Evolutionary conservation across 768 basidiomycete species (phyloP), one percentile per base, ranked within the genome.

Genomic region (Tylopilus sp.): DNA sequence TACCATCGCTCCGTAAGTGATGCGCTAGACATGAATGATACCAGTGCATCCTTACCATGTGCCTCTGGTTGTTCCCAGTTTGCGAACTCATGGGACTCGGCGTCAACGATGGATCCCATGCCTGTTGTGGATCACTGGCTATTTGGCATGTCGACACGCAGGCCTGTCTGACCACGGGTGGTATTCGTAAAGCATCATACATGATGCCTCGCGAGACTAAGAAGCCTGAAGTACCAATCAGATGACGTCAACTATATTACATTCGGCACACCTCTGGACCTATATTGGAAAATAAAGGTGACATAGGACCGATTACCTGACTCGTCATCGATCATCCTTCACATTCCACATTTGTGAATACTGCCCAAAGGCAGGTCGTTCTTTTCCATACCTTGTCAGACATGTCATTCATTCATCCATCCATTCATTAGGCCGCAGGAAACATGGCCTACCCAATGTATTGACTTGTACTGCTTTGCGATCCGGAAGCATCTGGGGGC

Each of bases 221-320:
- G n/a, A n/a, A n/a, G n/a, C n/a, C 81, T 80, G 50, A 26, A 43
- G 47, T 18, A 10, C n/a, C 5, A 17, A 2, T 48, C n/a, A 50
- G 43, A 26, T 22, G 17, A 15, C 15, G 8, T 4, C 21, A 38
- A 50, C 31, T 1, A 13, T 6, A 10, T 21, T 0, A 13, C 41
- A 22, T 47, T 13, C 23, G 43, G 61, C 70, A 39, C 53, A 82
- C 85, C 80, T 49, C 66, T 69, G 33, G 80, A 71, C 22, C 82
- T 71, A 63, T 88, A 88, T 36, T 81, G 74, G 62, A 88, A 89
- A 3, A 79, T 71, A 60, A 88, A 88, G 15, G 82, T 79, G 22
- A 86, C 81, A 48, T 77, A 79, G n/a, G 83, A 78, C 4, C 63
- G 59, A 7, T 66, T 66, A 18, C 60, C 51, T 15, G 67, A 62